Base-by-base conservation (phyloP, 176 grass and related monocot species). In the Paspalum vaginatum region DNA sequence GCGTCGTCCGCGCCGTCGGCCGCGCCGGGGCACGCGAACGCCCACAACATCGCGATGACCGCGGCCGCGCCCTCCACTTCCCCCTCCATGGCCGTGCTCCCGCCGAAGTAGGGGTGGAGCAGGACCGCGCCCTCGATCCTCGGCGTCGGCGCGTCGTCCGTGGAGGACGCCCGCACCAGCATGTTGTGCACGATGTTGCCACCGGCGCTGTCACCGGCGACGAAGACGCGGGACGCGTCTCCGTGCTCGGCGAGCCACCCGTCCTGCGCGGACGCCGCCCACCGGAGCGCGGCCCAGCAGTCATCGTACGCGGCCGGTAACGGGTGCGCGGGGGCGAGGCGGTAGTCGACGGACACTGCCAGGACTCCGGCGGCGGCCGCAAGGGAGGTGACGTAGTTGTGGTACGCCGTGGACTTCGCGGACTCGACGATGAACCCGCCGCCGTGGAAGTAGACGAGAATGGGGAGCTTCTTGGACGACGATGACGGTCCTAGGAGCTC, bases 121-220 rank as follows among this genome's bases (percentile, higher is more conserved):
- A 94, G 56, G 3, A 88, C 26, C 13, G 58, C 38, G n/a, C 88
- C 91, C 42, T 54, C 53, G 10, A 94, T 57, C 10, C 48, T 79
- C 22, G 66, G 2, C 25, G 44, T 8, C 5, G 2, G 42, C 8
- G 8, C 72, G 72, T 6, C 64, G 77, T 18, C 61, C 62, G 66
- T 20, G 42, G 40, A 17, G 9, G 13, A 49, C 39, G 79, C 72
- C 9, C 85, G 45, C 70, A 92, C 22, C 7, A 69, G 73, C 71
- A 86, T 52, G 25, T 91, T 38, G 79, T 91, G 86, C 47, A 63
- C 86, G 43, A 94, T 89, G 83, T 86, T 94, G 20, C 55, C 89
- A 18, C 89, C 89, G 1, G 92, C 83, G 70, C 92, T 94, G 45
- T 87, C 83, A 11, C 88, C 89, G 17, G 86, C 84, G 32, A 88